Conservation (phyloP, 75 land plant genomes). For the Cupressus sempervirens region DNA sequence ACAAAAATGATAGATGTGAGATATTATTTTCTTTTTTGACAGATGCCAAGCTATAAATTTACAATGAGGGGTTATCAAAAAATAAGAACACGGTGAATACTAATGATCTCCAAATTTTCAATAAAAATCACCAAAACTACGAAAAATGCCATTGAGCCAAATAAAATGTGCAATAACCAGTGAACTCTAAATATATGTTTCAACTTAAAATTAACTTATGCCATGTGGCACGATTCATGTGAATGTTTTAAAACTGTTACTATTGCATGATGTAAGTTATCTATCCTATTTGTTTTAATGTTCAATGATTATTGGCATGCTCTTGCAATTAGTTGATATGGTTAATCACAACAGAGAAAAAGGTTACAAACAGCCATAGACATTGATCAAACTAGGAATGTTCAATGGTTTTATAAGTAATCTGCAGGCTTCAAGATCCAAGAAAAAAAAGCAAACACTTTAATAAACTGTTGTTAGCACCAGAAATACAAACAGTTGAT, state of each 20-base stretch:
- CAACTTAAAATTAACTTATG: not conserved
- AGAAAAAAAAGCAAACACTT: not conserved
- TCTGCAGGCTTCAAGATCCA: not conserved
- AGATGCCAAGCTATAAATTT: too few relatives aligned
- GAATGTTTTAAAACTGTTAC: not conserved
- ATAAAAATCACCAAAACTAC: not conserved
- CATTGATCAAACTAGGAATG: not conserved
- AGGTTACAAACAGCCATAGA: too few relatives aligned
- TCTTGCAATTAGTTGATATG: not conserved
- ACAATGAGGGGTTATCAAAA: too few relatives aligned
- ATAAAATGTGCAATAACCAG: too few relatives aligned
- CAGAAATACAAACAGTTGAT: not conserved
- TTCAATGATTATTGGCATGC: not conserved
- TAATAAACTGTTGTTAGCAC: not conserved
- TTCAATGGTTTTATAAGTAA: not conserved
- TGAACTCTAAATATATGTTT: not conserved
- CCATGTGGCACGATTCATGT: not conserved
- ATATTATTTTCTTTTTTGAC: not conserved
- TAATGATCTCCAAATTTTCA: not conserved
- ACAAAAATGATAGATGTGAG: not conserved
- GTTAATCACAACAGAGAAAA: not conserved
- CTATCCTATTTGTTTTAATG: not conserved
- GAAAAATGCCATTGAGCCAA: not conserved
- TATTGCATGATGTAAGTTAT: not conserved
- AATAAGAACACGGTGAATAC: too few relatives aligned